Evolutionary conservation across 192 early-diverging fungal genomes (phyloP).

Genomic region (Globomyces pollinis-pini): DNA sequence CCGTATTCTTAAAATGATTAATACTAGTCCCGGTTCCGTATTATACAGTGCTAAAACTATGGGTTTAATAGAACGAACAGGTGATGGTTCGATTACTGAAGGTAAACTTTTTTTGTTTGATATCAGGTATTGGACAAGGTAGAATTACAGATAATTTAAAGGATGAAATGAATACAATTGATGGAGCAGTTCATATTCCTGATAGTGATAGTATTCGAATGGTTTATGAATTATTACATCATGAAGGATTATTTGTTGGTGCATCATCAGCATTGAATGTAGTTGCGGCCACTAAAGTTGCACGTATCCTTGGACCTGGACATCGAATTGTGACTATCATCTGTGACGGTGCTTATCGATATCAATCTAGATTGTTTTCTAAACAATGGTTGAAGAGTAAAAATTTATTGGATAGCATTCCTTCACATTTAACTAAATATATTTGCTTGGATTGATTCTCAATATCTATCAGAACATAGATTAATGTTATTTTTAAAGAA

Average conservation of each 20-base stretch:
- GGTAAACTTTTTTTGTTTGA: conserved; percentile 15
- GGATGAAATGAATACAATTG: conserved; percentile 69
- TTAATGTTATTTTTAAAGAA: no score
- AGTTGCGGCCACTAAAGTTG: conserved; percentile 85
- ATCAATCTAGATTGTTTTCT: conserved; percentile 39
- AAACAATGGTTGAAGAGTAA: conserved; percentile 84
- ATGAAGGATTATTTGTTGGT: conserved; percentile 91
- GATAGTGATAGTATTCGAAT: conserved; percentile 77
- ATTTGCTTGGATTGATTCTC: no score
- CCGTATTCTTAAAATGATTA: conserved; percentile 28
- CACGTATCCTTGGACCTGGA: conserved; percentile 67
- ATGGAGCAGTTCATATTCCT: conserved; percentile 73
- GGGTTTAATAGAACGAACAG: conserved; percentile 59
- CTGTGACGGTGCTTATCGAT: conserved; percentile 84
- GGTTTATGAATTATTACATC: conserved; percentile 82
- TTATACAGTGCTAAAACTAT: conserved; percentile 74
- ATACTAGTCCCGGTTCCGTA: conserved; percentile 70
- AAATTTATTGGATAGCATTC: conserved; percentile 66
- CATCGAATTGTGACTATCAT: conserved; percentile 78
- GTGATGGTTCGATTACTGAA: conserved; percentile 79
- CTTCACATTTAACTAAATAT: conserved; percentile 80
- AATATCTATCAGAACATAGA: no score
- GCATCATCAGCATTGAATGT: conserved; percentile 90
- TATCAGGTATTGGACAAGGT: conserved; percentile 77
- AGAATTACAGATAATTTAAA: conserved; percentile 86